Percentiles rank a stretch among this genome's conserved stretches.
phyloP scores from a whole-genome alignment of 208 protist genomes.

The Leishmania tropica region DNA sequence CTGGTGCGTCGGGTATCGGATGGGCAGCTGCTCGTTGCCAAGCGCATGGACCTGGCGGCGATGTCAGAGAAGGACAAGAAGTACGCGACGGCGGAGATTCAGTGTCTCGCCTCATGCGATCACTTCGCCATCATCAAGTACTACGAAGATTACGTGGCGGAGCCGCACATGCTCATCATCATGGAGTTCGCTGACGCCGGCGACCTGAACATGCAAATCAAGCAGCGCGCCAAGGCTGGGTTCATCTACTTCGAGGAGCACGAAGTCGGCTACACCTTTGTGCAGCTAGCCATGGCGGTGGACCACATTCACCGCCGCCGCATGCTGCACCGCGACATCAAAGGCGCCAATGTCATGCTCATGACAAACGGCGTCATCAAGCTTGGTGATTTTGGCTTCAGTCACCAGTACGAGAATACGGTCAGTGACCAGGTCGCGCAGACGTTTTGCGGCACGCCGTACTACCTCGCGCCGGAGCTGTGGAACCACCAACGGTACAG shows the following conservation, averaged over 20 bases:
- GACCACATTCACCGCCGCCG: conserved; percentile 85
- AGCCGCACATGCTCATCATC: conserved; percentile 78
- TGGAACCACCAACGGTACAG: conserved; percentile 90
- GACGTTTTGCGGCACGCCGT: conserved; percentile 90
- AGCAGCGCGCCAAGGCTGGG: conserved; percentile 51
- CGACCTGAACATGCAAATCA: conserved; percentile 85
- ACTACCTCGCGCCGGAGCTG: conserved; percentile 93
- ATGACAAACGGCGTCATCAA: conserved; percentile 83
- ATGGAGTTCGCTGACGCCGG: conserved; percentile 90
- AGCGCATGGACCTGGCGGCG: conserved; percentile 86
- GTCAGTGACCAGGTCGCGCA: conserved; percentile 75
- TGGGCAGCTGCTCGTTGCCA: conserved; percentile 79
- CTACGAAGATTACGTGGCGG: conserved; percentile 66
- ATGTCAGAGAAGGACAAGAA: conserved; percentile 89
- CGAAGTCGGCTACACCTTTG: conserved; percentile 83
- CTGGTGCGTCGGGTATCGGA: conserved; percentile 74
- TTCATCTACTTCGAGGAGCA: conserved; percentile 77
- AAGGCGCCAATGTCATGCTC: conserved; percentile 87
- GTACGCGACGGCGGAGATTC: conserved; percentile 92
- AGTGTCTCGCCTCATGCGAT: conserved; percentile 86
- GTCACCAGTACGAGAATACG: conserved; percentile 80
- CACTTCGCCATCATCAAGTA: conserved; percentile 92
- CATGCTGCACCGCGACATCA: conserved; percentile 91
- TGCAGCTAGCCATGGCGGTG: conserved; percentile 81
- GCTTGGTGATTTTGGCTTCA: conserved; percentile 88